A percentile compares a stretch with the other conserved stretches of the same genome.
Conservation (phyloP, 208 protist species). For the Crithidia expoeki region DNA sequence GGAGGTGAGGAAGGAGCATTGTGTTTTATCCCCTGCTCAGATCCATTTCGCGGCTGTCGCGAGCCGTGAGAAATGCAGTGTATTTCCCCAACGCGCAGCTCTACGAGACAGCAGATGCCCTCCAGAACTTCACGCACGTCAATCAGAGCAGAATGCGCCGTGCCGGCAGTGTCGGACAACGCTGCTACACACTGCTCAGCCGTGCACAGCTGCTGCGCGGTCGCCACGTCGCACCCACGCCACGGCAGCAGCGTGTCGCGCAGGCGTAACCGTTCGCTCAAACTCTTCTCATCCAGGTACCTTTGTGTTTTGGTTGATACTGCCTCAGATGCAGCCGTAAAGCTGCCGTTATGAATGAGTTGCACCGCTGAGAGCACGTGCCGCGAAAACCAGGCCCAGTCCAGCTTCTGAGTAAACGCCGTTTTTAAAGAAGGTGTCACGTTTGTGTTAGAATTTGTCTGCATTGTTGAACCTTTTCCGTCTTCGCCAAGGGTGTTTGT, state of each 20-base stretch:
- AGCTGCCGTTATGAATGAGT: neutral
- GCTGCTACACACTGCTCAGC: constrained; percentile 38
- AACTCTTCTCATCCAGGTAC: neutral
- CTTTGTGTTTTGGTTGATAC: no score
- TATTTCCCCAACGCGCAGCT: constrained; percentile 15
- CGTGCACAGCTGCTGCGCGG: constrained; percentile 41
- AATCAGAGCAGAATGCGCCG: constrained; percentile 45
- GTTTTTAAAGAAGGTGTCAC: neutral
- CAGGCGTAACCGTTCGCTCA: neutral
- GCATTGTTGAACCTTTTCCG: neutral
- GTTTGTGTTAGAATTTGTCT: neutral
- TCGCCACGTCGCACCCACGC: constrained; percentile 57
- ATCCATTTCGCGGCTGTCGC: neutral
- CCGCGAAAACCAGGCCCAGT: constrained; percentile 35
- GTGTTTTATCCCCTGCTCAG: neutral
- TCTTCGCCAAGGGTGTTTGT: neutral
- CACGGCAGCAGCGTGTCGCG: constrained; percentile 56
- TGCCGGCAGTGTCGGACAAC: constrained; percentile 35
- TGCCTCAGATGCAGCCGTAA: no score
- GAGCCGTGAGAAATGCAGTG: neutral
- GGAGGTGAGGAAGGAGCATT: neutral
- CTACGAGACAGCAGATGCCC: constrained; percentile 25
- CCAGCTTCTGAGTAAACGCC: neutral
- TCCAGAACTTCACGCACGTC: constrained; percentile 34
- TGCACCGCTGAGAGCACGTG: constrained; percentile 27